phyloP scores from a whole-genome alignment of 73 alveolate species.

The Paramecium octaurelia region DNA sequence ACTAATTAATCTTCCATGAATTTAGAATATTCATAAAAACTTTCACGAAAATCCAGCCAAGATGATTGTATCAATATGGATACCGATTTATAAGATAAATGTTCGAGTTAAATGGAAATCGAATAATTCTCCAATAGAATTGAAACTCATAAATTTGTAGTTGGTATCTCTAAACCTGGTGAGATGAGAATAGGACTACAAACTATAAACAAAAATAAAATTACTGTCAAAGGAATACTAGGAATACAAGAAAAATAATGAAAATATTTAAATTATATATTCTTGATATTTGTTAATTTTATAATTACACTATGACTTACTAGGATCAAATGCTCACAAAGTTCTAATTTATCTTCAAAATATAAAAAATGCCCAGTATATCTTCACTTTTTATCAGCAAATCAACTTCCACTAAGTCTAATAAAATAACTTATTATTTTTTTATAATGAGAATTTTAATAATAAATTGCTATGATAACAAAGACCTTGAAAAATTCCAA shows the following conservation, averaged over 20 bases:
- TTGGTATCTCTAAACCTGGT: constrained; percentile 36
- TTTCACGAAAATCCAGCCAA: background rate
- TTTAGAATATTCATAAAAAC: background rate
- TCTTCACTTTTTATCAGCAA: background rate
- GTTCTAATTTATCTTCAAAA: background rate
- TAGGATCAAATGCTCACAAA: background rate
- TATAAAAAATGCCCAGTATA: background rate
- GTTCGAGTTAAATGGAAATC: background rate
- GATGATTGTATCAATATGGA: background rate
- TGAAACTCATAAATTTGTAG: background rate
- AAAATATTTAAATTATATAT: background rate
- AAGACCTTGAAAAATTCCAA: constrained; percentile 42
- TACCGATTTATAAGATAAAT: background rate
- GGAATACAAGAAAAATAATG: background rate
- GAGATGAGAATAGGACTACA: background rate
- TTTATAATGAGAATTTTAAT: constrained; percentile 57
- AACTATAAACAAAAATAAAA: background rate
- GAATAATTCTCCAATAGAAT: background rate
- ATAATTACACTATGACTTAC: background rate
- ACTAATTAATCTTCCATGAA: background rate
- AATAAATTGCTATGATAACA: constrained; percentile 53
- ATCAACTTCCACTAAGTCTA: background rate
- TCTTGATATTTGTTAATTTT: background rate
- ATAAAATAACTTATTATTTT: background rate
- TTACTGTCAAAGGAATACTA: background rate